Evolutionary conservation across 75 land plant genomes (phyloP), one percentile per base, ranked within the genome.

Genomic region (Ceratopteris richardii): DNA sequence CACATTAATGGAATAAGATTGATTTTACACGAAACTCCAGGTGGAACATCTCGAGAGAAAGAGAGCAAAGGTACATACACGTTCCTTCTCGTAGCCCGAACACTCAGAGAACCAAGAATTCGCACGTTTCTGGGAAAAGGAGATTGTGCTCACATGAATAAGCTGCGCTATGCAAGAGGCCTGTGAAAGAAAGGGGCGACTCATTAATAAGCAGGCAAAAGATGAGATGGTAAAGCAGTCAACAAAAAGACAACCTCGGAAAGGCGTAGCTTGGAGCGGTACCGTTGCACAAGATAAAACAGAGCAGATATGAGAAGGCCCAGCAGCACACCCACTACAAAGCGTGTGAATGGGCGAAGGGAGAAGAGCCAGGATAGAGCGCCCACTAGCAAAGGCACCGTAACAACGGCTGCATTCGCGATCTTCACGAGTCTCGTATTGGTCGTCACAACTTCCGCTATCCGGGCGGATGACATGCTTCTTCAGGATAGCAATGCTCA

Each of bases 181-280:
- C 42, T 40, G 42, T n/a, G n/a, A n/a, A n/a, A n/a, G 42, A 40
- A 9, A 40, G 14, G 42, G 42, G 42, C 13, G 42, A 9, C 9
- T 9, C 9, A 40, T 14, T 10, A 14, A 40, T 10, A 9, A 40
- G 42, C 14, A 14, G 14, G 42, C 9, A 14, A 40, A 40, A 14
- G 42, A 40, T 10, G 42, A 40, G 42, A 14, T 9, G n/a, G n/a
- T n/a, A n/a, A n/a, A n/a, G n/a, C n/a, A n/a, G n/a, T n/a, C n/a
- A n/a, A n/a, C n/a, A n/a, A n/a, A n/a, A n/a, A n/a, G n/a, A n/a
- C 18, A 10, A 51, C 54, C 54, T 10, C 23, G 18, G 54, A 9
- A 7, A 10, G 7, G 54, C 22, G 54, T 10, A 51, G 54, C n/a
- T 19, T 7, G n/a, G 54, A 51, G 54, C 54, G 54, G 18, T 51